A percentile compares a stretch with the other conserved stretches of the same genome.
Evolutionary conservation across 768 basidiomycete species (phyloP).

Genomic region (Pulveroboletus sp.): DNA sequence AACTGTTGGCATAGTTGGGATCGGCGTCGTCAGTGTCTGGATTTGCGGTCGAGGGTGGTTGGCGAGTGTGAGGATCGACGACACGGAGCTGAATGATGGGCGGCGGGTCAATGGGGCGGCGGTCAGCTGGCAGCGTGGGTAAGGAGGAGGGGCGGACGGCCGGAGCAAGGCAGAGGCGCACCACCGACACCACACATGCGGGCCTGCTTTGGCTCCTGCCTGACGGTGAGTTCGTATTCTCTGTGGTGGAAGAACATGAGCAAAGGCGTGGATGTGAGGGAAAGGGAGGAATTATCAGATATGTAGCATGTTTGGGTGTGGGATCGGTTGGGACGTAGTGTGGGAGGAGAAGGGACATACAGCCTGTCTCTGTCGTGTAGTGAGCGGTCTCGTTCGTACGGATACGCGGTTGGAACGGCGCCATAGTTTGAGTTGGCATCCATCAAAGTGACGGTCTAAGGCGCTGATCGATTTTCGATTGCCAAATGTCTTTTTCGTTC

Average conservation of each 20-base stretch:
- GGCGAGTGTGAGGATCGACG: conserved; percentile 55
- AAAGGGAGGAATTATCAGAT: conserved; percentile 12
- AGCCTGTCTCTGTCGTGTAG: conserved; percentile 36
- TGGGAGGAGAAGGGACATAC: conserved; percentile 17
- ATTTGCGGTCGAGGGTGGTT: conserved; percentile 27
- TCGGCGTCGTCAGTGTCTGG: conserved; percentile 34
- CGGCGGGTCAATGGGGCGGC: conserved; percentile 95
- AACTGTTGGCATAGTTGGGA: conserved; percentile 51
- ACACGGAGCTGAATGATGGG: conserved; percentile 95
- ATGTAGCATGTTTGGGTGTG: neutral
- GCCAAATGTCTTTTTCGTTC: neutral
- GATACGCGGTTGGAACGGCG: conserved; percentile 25
- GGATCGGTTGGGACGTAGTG: too few species aligned
- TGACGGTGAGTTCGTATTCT: conserved; percentile 80
- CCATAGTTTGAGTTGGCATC: conserved; percentile 25
- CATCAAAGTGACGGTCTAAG: conserved; percentile 14
- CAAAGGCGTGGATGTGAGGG: neutral
- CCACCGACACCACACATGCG: conserved; percentile 90
- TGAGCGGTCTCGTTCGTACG: conserved; percentile 28
- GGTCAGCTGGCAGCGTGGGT: conserved; percentile 60
- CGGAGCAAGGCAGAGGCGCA: conserved; percentile 43
- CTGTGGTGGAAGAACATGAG: conserved; percentile 38
- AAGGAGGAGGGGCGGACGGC: neutral
- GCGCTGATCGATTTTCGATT: conserved; percentile 16
- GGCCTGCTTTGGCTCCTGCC: conserved; percentile 91